Base-by-base conservation (phyloP, 768 basidiomycete species). In the Phylloporus sp. region DNA sequence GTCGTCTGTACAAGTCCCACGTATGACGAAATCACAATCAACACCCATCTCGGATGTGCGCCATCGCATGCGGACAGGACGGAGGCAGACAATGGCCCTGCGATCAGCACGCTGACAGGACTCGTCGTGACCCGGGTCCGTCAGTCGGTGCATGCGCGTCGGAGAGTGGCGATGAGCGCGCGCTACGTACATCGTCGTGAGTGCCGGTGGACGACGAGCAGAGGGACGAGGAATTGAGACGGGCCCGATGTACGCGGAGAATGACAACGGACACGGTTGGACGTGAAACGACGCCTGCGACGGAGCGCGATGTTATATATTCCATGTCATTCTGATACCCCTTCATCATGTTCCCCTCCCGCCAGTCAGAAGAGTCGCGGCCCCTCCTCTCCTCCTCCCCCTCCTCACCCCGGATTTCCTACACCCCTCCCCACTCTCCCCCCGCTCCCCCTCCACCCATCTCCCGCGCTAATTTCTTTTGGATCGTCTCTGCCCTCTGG, bases 401-500 rank as follows among this genome's bases (percentile, higher is more conserved):
- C 47, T 5, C 34, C 13, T 9, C 32, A 9, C 4, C 39, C 49
- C 38, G 64, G n/a, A n/a, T 74, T 42, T 77, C 75, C 24, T 81
- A 80, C 57, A 54, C 65, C 63, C 61, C 76, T 53, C 65, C 70
- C 37, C 61, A 73, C 22, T n/a, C 29, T 61, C 63, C 65, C 61
- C 68, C 67, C 4, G 4, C 50, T 50, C 54, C 59, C 3, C 61
- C 60, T 8, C 64, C 67, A 18, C 54, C 69, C 50, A 76, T 77
- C 50, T 78, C 82, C 35, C 70, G 62, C 37, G 42, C 55, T n/a
- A 79, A 86, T 53, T 73, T 79, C 52, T 67, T 68, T 44, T 88
- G 85, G 85, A 81, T 90, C 51, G 72, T 91, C 42, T 73, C 78
- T 34, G 88, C 82, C 9, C 69, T 91, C 44, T 91, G 88, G 88